A percentile compares a stretch with the other conserved stretches of the same genome.
phyloP scores from a whole-genome alignment of 2,329 filamentous ascomycete genomes.

The Rosellinia necatrix region DNA sequence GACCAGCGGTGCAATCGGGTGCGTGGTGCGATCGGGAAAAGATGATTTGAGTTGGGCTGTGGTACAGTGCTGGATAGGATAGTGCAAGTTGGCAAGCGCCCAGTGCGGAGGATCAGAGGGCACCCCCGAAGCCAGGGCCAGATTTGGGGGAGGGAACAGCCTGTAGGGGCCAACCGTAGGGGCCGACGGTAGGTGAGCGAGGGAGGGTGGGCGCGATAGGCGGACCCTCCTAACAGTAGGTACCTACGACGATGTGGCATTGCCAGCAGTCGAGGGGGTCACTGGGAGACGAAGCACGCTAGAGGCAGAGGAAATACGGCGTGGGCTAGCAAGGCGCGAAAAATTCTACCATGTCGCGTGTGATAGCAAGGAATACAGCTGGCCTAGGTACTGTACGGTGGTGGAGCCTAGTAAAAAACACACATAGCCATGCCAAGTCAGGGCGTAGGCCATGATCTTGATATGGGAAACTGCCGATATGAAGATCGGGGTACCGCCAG shows the following conservation, averaged over 20 bases:
- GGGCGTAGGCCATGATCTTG: conserved; percentile 6
- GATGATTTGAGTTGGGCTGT: conserved; percentile 38
- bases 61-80: conserved; percentile 20
- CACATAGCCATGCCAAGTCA: conserved; percentile 14
- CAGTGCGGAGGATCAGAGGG: conserved; percentile 16
- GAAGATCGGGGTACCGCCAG: conserved; percentile 5
- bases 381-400: neutral
- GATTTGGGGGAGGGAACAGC: neutral
- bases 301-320: conserved; percentile 1
- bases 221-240: conserved; percentile 13
- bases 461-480: conserved; percentile 4
- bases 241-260: conserved; percentile 9
- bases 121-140: neutral
- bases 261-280: conserved; percentile 5
- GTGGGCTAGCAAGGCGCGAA: conserved; percentile 9
- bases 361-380: conserved; percentile 9
- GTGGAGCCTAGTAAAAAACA: conserved; percentile 16
- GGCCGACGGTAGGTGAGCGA: neutral
- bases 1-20: conserved; percentile 34
- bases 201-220: neutral
- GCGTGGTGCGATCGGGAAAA: conserved; percentile 38
- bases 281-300: conserved; percentile 20
- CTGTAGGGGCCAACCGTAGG: conserved; percentile 1
- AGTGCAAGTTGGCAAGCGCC: conserved; percentile 18
- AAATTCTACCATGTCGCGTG: conserved; percentile 20